phyloP scores from a whole-genome alignment of 495 filamentous ascomycete species.

The Hypoxylon lenormandii region DNA sequence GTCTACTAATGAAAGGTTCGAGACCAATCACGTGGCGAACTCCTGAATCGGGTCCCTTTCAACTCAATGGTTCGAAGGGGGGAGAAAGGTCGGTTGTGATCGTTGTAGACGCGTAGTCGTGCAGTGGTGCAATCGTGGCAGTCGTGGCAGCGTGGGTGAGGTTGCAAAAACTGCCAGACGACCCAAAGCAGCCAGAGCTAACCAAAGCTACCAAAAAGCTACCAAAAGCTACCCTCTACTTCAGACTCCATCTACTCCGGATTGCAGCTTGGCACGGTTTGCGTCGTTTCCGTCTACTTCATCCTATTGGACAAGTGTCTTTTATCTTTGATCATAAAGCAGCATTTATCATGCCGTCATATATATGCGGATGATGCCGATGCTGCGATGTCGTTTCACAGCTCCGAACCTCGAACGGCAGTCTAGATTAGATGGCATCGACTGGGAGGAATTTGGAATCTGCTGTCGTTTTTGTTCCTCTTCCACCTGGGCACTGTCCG shows the following conservation, averaged over 20 bases:
- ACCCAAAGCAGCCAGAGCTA: background rate
- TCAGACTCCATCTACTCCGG: background rate
- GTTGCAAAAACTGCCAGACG: too few relatives aligned
- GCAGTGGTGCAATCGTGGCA: too few relatives aligned
- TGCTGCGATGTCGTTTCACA: slow-evolving; percentile 2
- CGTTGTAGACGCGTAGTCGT: too few relatives aligned
- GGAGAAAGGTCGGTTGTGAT: too few relatives aligned
- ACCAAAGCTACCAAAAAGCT: too few relatives aligned
- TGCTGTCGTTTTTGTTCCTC: too few relatives aligned
- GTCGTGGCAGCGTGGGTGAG: too few relatives aligned
- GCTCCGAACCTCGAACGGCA: slow-evolving; percentile 13
- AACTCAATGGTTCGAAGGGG: background rate
- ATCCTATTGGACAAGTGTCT: slow-evolving; percentile 16
- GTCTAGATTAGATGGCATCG: background rate
- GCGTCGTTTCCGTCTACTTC: background rate
- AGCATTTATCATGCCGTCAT: slow-evolving; percentile 27
- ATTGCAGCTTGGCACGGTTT: slow-evolving; percentile 5
- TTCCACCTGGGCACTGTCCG: too few relatives aligned
- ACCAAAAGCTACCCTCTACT: too few relatives aligned
- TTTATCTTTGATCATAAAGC: slow-evolving; percentile 17
- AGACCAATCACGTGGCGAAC: slow-evolving; percentile 1
- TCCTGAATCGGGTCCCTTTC: background rate
- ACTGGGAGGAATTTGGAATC: too few relatives aligned
- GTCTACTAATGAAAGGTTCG: background rate
- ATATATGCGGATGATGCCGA: slow-evolving; percentile 2